Percentiles rank a stretch among this genome's conserved stretches.
Conservation (phyloP, 495 filamentous ascomycete species). For the Talaromyces proteolyticus region DNA sequence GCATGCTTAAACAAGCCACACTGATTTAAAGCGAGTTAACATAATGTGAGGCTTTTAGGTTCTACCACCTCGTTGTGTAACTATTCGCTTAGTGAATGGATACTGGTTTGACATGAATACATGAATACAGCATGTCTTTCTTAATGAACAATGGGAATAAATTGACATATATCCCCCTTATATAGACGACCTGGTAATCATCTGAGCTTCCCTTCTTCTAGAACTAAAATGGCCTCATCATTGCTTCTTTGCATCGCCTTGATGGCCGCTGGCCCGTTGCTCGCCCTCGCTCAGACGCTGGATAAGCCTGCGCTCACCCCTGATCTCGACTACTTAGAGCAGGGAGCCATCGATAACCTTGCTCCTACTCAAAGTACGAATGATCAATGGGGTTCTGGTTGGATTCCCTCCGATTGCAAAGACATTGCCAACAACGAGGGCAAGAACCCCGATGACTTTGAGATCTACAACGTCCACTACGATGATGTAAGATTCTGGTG, state of each 20-base stretch:
- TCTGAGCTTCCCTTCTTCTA: slow-evolving; percentile 1
- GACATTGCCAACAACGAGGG: slow-evolving; percentile 8
- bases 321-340: slow-evolving; percentile 10
- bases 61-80: background rate
- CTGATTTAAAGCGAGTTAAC: too few relatives aligned
- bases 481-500: slow-evolving; percentile 9
- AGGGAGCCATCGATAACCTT: slow-evolving; percentile 7
- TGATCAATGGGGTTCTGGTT: slow-evolving; percentile 13
- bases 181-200: background rate
- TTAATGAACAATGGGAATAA: background rate
- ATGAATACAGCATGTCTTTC: background rate
- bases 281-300: background rate
- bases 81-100: background rate
- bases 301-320: slow-evolving; percentile 6
- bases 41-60: too few relatives aligned
- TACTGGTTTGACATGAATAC: too few relatives aligned
- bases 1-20: background rate
- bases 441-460: slow-evolving; percentile 14
- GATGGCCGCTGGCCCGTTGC: background rate
- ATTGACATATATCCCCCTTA: background rate
- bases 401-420: slow-evolving; percentile 18
- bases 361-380: slow-evolving; percentile 1
- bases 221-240: background rate
- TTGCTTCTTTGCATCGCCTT: background rate
- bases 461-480: slow-evolving; percentile 23